phyloP scores from a whole-genome alignment of 2,329 filamentous ascomycete species.

The Metarhizium album region DNA sequence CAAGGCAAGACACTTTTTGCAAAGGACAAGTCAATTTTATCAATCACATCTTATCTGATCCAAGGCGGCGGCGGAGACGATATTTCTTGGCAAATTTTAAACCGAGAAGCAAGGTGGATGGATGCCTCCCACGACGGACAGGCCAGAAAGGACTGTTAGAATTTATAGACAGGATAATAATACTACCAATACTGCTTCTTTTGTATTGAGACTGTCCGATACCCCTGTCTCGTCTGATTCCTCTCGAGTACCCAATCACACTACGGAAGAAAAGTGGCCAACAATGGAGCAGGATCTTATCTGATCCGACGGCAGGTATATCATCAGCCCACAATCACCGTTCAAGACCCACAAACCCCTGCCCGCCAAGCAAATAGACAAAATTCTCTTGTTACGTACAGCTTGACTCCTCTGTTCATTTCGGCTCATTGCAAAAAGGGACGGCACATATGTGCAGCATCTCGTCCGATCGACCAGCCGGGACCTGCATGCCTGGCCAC shows the following conservation, averaged over 20 bases:
- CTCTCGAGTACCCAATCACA: too few species aligned
- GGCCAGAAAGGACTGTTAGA: background rate
- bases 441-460: background rate
- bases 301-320: background rate
- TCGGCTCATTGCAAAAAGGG: background rate
- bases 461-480: background rate
- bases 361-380: background rate
- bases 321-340: background rate
- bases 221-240: too few species aligned
- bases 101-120: too few species aligned
- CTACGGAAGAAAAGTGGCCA: background rate
- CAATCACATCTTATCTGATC: background rate
- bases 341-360: background rate
- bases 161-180: background rate
- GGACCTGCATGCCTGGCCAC: background rate
- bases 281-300: constrained; percentile 3
- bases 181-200: background rate
- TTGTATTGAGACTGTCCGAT: background rate
- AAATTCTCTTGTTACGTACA: too few species aligned
- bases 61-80: background rate
- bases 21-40: too few species aligned
- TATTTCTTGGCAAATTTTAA: too few species aligned
- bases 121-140: background rate
- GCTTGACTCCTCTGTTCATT: background rate
- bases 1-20: too few species aligned